Evolutionary conservation across 352 stramenopile genomes (phyloP).

Genomic region (Phytopythium vexans): DNA sequence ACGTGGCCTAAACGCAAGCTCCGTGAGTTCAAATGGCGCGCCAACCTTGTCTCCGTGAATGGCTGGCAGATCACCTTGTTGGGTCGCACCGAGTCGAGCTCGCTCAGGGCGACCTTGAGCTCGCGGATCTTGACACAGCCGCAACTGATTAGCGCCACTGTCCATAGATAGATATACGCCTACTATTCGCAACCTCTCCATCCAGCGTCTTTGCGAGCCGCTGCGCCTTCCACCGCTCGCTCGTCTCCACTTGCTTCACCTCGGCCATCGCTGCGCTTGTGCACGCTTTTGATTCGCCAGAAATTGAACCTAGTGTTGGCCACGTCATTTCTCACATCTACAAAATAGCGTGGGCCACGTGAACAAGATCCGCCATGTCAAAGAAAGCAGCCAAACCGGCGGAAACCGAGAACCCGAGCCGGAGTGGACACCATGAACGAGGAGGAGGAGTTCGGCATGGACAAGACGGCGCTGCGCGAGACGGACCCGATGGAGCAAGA

Average conservation of each 20-base stretch:
- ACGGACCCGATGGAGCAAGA: slow-evolving; percentile 71
- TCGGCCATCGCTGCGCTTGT: slow-evolving; percentile 19
- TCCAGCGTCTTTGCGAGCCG: slow-evolving; percentile 36
- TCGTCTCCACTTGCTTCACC: slow-evolving; percentile 26
- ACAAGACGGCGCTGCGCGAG: slow-evolving; percentile 47
- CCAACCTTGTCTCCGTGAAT: too few relatives aligned
- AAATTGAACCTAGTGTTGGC: neutral
- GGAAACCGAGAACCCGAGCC: neutral
- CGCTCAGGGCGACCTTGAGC: slow-evolving; percentile 67
- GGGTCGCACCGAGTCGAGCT: slow-evolving; percentile 64
- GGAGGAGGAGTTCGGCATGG: slow-evolving; percentile 76
- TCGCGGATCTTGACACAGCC: slow-evolving; percentile 56
- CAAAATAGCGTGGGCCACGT: too few relatives aligned
- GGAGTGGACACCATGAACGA: slow-evolving; percentile 24
- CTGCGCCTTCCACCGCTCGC: slow-evolving; percentile 46
- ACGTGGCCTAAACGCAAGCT: slow-evolving; percentile 40
- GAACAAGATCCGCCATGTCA: neutral
- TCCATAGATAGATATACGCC: neutral
- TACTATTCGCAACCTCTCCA: slow-evolving; percentile 18
- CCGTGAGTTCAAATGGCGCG: too few relatives aligned
- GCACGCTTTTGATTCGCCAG: too few relatives aligned
- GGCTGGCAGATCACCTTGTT: slow-evolving; percentile 40
- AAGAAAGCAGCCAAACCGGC: neutral
- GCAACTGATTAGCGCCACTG: neutral
- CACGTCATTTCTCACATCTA: too few relatives aligned